Base-by-base conservation (phyloP, 306 rosid species). In the Sechiopsis laciniata region DNA sequence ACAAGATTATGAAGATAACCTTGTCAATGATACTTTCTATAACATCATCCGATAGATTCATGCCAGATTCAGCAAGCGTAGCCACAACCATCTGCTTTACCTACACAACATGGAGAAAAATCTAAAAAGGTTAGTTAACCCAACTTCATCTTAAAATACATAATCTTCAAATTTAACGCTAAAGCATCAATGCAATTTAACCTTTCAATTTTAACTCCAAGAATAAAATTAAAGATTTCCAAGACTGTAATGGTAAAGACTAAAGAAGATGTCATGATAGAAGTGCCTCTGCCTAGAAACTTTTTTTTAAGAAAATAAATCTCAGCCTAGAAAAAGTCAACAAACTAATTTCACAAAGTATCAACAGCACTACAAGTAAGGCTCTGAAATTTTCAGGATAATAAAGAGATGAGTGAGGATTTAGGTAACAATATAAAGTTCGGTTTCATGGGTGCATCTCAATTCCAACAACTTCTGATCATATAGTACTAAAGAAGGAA, bases 61-160 rank as follows among this genome's bases (percentile, higher is more conserved):
- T 91, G 6, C 89, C 92, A 69, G 96, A 85, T 80, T 91, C 97
- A 73, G 96, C 85, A 22, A 91, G 92, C 52, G 92, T 91, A 29
- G 91, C 96, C 66, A 91, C 96, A 56, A 88, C 92, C 97, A 91
- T 87, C 84, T 84, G 92, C 84, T 87, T 91, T 55, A 91, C 84
- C 96, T 91, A 80, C 7, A 71, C 61, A 80, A 29, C 37, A 20
- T 67, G 35, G 37, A 67, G 2, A 19, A 5, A 7, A 65, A 2
- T 6, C 26, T 26, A 37, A 64, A 35, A 57, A 9, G 29, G 37
- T 3, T 64, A 64, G n/a, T 64, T 7, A 40, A 17, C 52, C 14
- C 70, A 15, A 32, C 16, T 24, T 64, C 52, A 40, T 62, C 16
- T 40, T 3, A 19, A 40, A 37, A 64, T 37, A 4, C 29, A 62